These are phyloP conservation scores for Letharia columbiana DNA, from an alignment of 495 filamentous ascomycete species.

Conservation along the genomic window DNA sequence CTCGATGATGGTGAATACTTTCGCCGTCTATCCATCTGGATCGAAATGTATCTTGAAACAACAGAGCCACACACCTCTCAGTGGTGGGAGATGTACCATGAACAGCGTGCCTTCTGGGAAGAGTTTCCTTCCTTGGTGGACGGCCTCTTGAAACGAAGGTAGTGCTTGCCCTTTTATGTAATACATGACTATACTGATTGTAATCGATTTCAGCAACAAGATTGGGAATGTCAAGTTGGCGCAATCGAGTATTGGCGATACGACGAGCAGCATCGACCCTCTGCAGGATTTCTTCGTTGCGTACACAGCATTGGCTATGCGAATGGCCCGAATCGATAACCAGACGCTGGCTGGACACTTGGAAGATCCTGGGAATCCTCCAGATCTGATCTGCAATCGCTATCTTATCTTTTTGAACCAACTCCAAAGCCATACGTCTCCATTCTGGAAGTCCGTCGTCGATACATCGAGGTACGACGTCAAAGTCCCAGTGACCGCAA, in stretches of 20 bases:
- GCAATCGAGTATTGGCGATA: neutral
- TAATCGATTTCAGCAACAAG: slow-evolving; percentile 5
- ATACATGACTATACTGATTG: neutral
- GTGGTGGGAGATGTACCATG: slow-evolving; percentile 30
- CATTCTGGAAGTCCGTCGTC: slow-evolving; percentile 24
- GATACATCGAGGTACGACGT: slow-evolving; percentile 21
- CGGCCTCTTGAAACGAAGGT: slow-evolving; percentile 34
- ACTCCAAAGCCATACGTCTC: slow-evolving; percentile 15
- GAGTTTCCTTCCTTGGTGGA: slow-evolving; percentile 40
- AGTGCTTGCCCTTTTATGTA: slow-evolving; percentile 28
- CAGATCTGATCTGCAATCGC: slow-evolving; percentile 27
- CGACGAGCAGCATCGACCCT: slow-evolving; percentile 5
- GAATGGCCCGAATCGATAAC: slow-evolving; percentile 26
- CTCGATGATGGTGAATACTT: slow-evolving; percentile 27
- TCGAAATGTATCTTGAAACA: slow-evolving; percentile 25
- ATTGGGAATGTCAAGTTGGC: neutral
- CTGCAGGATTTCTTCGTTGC: slow-evolving; percentile 24
- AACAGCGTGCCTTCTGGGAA: slow-evolving; percentile 47
- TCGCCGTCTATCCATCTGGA: slow-evolving; percentile 27
- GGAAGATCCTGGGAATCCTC: slow-evolving; percentile 20
- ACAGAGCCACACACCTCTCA: slow-evolving; percentile 22
- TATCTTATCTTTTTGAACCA: slow-evolving; percentile 21
- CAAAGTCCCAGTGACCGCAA: slow-evolving; percentile 14
- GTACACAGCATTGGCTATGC: slow-evolving; percentile 24
- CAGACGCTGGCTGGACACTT: slow-evolving; percentile 22